Conservation (phyloP, 345 rosid species). For the Eucalyptus camaldulensis region DNA sequence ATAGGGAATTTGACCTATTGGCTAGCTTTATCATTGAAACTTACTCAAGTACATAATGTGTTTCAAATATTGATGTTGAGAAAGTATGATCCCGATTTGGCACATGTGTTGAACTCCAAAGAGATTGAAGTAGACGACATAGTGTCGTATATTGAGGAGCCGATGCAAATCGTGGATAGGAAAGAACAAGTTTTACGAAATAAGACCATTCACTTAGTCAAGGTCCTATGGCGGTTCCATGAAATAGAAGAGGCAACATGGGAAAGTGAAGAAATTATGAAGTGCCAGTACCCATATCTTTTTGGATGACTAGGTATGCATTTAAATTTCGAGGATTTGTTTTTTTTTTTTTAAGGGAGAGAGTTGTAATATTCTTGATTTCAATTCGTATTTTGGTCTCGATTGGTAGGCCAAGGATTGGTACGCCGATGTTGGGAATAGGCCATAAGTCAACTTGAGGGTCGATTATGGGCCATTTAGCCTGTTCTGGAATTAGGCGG, state of each 20-base stretch:
- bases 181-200: background rate
- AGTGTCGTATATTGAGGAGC: background rate
- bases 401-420: too few species aligned
- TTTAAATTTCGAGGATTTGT: too few species aligned
- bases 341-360: too few species aligned
- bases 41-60: background rate
- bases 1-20: background rate
- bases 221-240: background rate
- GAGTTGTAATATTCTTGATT: too few species aligned
- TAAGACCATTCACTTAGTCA: background rate
- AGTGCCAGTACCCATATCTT: too few species aligned
- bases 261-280: background rate
- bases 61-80: background rate
- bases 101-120: background rate
- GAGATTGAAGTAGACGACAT: background rate
- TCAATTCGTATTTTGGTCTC: too few species aligned
- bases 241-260: background rate
- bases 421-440: too few species aligned
- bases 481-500: accelerated
- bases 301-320: too few species aligned
- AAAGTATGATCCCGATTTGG: background rate
- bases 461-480: too few species aligned
- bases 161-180: background rate
- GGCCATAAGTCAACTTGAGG: too few species aligned
- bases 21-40: background rate